Conservation (phyloP, 1,284 basidiomycete genomes). For the Exobasidium cylindrosporum region DNA sequence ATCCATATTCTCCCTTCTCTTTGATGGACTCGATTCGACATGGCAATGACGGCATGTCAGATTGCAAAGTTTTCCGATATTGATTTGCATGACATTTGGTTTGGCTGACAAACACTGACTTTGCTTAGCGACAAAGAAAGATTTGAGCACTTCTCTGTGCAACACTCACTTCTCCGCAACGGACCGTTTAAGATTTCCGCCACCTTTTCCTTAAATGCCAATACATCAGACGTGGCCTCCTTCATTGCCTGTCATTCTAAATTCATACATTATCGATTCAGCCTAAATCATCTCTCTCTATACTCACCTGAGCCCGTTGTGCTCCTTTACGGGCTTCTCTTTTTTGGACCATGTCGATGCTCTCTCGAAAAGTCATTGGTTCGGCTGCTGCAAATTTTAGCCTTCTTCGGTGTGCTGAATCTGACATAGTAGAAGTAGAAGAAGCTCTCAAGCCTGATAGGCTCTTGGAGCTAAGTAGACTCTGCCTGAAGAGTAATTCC, state of each 20-base stretch:
- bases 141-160: no score
- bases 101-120: conserved; percentile 1
- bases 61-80: conserved; percentile 8
- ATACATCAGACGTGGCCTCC: neutral
- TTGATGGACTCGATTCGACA: conserved; percentile 5
- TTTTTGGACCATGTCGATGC: neutral
- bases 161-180: neutral
- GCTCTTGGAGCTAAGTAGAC: no score
- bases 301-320: neutral
- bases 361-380: neutral
- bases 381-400: neutral
- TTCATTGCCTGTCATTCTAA: conserved; percentile 2
- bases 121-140: no score
- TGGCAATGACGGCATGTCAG: conserved; percentile 8
- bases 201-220: neutral
- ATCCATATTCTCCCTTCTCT: conserved; percentile 8
- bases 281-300: neutral
- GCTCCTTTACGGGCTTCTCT: neutral
- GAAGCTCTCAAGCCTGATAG: neutral
- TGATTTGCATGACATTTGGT: conserved; percentile 1
- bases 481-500: no score
- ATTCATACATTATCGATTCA: no score
- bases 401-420: neutral
- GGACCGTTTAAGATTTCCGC: neutral
- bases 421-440: neutral